These are phyloP conservation scores for Parmelia sp. DNA, from an alignment of 495 filamentous ascomycete genomes.

Conservation along the genomic window DNA sequence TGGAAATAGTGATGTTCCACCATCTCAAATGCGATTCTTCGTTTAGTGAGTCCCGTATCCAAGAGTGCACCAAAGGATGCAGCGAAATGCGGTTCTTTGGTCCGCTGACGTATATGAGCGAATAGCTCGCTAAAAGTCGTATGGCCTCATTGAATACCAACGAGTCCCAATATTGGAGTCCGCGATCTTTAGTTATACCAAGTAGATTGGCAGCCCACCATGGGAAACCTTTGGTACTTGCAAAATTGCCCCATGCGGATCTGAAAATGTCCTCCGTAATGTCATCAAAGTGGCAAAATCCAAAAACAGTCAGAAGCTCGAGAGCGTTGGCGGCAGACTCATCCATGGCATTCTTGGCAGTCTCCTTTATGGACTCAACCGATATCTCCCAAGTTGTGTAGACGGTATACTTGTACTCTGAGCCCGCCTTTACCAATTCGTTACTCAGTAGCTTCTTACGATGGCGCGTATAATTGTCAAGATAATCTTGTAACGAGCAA, in stretches of 20 bases:
- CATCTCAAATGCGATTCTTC: constrained; percentile 18
- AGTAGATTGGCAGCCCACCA: constrained; percentile 1
- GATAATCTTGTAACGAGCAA: constrained; percentile 33
- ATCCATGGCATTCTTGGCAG: constrained; percentile 20
- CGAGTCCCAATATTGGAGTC: not conserved
- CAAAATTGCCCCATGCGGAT: not conserved
- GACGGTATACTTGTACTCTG: constrained; percentile 23
- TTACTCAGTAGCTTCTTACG: constrained; percentile 21
- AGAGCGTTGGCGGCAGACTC: constrained; percentile 25
- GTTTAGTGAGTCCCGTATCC: constrained; percentile 29
- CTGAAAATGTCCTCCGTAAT: constrained; percentile 22
- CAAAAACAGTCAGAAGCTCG: constrained; percentile 32
- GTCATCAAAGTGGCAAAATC: constrained; percentile 36
- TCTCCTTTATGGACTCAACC: constrained; percentile 6
- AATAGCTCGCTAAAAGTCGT: not conserved
- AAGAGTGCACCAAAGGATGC: constrained; percentile 34
- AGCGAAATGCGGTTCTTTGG: constrained; percentile 24
- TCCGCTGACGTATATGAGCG: constrained; percentile 8
- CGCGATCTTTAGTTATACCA: not conserved
- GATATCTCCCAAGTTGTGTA: constrained; percentile 36
- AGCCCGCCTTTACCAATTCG: constrained; percentile 7
- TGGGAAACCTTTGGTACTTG: not conserved
- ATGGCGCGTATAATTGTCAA: constrained; percentile 24
- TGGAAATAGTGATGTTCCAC: constrained; percentile 21
- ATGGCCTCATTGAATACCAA: not conserved